Percentiles rank a stretch among this genome's conserved stretches.
Conservation (phyloP, 352 stramenopile species). For the Plasmopara halstedii region DNA sequence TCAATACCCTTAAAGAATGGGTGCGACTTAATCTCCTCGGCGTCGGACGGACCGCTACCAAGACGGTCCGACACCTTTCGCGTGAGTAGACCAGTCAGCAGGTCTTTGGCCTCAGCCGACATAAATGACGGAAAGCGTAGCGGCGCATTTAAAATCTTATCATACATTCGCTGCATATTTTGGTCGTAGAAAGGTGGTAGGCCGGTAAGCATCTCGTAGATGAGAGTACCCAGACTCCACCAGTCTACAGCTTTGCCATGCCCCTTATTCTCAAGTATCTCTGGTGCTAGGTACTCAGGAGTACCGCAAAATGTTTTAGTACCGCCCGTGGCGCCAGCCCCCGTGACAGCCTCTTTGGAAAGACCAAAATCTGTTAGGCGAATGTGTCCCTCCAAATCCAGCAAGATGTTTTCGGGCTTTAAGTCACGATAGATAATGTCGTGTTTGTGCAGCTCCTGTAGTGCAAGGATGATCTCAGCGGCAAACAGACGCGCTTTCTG, state of each 20-base stretch:
- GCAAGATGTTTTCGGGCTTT: constrained; percentile 94
- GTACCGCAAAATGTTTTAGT: constrained; percentile 92
- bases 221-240: constrained; percentile 89
- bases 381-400: constrained; percentile 92
- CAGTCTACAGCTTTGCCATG: constrained; percentile 87
- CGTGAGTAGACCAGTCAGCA: constrained; percentile 80
- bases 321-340: constrained; percentile 63
- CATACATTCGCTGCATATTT: constrained; percentile 93
- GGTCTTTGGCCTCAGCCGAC: constrained; percentile 81
- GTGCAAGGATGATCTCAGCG: constrained; percentile 90
- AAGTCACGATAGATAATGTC: constrained; percentile 97
- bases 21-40: constrained; percentile 90
- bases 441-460: constrained; percentile 89
- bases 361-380: constrained; percentile 93
- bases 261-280: constrained; percentile 93
- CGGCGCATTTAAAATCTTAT: constrained; percentile 90
- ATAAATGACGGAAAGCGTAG: constrained; percentile 88
- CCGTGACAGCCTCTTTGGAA: constrained; percentile 89
- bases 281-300: constrained; percentile 92
- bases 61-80: constrained; percentile 84
- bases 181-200: constrained; percentile 91
- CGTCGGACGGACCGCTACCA: constrained; percentile 78
- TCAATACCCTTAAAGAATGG: constrained; percentile 91
- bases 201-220: constrained; percentile 93
- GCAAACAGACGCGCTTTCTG: constrained; percentile 88